Evolutionary conservation across 352 stramenopile genomes (phyloP).

Genomic region (Pythium grandisporangium): DNA sequence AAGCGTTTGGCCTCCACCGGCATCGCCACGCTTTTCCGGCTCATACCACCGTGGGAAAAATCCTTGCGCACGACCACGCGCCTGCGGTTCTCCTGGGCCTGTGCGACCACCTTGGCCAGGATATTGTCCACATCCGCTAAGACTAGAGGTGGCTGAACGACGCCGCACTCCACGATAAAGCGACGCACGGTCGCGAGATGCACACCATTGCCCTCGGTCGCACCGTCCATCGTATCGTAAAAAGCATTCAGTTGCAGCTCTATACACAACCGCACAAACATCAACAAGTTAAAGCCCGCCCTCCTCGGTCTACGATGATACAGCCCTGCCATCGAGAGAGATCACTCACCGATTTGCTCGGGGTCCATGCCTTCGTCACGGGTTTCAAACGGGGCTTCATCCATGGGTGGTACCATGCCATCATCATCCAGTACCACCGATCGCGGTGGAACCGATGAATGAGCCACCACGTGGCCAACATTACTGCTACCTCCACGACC

Average conservation of each 20-base stretch:
- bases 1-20: constrained; percentile 25
- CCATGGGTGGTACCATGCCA: constrained; percentile 13
- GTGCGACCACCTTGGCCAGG: constrained; percentile 44
- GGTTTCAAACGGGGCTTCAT: neutral
- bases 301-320: too few species aligned
- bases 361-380: constrained; percentile 8
- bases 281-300: too few species aligned
- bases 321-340: constrained; percentile 4
- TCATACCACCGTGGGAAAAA: too few species aligned
- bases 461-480: too few species aligned
- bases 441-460: too few species aligned
- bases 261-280: too few species aligned
- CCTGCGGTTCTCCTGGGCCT: constrained; percentile 42
- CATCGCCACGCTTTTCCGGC: too few species aligned
- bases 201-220: constrained; percentile 33
- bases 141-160: constrained; percentile 42
- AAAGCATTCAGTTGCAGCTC: constrained; percentile 25
- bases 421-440: constrained; percentile 6
- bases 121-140: constrained; percentile 60
- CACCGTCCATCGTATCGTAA: constrained; percentile 42
- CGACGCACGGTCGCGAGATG: constrained; percentile 56
- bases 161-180: constrained; percentile 53
- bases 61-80: constrained; percentile 45
- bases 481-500: too few species aligned
- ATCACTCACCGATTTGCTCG: constrained; percentile 13